Percentiles rank a stretch among this genome's conserved stretches.
Conservation (phyloP, 179 eudicot genomes). For the Carnegiea gigantea region DNA sequence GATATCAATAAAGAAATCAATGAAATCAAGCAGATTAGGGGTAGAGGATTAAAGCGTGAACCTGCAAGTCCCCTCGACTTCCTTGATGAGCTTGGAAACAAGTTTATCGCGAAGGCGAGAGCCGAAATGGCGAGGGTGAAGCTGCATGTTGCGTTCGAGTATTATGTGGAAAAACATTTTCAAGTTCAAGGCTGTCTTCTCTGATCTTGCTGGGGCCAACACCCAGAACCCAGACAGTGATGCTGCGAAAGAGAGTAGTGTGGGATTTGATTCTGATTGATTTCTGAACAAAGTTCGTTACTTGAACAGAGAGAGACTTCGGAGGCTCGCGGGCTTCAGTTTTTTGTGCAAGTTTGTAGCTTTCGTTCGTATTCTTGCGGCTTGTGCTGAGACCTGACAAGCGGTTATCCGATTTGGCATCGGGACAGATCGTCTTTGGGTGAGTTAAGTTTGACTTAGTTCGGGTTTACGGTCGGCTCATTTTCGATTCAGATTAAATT, state of each 20-base stretch:
- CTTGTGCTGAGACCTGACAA: no score
- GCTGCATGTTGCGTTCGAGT: conserved; percentile 88
- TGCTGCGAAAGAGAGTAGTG: background rate
- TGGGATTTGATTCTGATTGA: background rate
- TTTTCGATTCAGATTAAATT: no score
- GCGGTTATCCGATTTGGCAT: no score
- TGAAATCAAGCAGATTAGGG: background rate
- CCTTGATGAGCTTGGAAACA: conserved; percentile 80
- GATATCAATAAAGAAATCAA: background rate
- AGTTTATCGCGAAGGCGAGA: conserved; percentile 89
- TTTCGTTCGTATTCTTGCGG: no score
- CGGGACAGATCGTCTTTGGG: no score
- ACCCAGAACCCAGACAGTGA: background rate
- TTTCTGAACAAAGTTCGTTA: no score
- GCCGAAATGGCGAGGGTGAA: conserved; percentile 94
- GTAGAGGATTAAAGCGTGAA: conserved; percentile 7
- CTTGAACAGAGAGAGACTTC: background rate
- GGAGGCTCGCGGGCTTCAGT: background rate
- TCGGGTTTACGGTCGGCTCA: no score
- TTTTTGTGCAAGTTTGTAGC: background rate
- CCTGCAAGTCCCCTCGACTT: conserved; percentile 99
- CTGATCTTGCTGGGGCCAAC: background rate
- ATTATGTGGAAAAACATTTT: conserved; percentile 91
- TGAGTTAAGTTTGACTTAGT: no score
- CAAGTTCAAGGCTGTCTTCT: background rate